Evolutionary conservation across 2,329 filamentous ascomycete species (phyloP).

Genomic region (Madurella fahalii): DNA sequence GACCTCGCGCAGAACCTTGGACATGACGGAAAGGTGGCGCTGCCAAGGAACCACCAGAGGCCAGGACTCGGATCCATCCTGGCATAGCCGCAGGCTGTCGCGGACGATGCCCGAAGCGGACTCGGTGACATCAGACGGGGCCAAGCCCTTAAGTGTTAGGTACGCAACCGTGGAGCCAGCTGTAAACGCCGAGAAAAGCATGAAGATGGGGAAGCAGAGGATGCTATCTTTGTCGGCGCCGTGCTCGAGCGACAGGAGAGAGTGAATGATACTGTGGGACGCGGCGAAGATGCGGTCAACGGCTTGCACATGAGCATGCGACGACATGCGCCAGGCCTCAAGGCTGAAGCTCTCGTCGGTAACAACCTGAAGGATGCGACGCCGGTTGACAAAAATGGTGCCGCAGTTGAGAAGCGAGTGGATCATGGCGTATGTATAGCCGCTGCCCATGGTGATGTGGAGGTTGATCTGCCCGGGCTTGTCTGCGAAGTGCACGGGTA

Average conservation of each 20-base stretch:
- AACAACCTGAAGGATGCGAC: conserved; percentile 55
- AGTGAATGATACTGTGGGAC: conserved; percentile 55
- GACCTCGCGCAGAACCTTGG: conserved; percentile 54
- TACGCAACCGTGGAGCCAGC: conserved; percentile 59
- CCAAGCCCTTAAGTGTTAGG: conserved; percentile 58
- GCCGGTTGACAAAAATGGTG: conserved; percentile 57
- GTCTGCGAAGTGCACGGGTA: conserved; percentile 58
- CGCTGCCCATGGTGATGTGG: conserved; percentile 62
- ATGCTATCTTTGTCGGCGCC: conserved; percentile 55
- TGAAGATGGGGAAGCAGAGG: conserved; percentile 60
- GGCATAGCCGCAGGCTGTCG: conserved; percentile 56
- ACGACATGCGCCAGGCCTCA: conserved; percentile 50
- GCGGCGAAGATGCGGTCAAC: conserved; percentile 56
- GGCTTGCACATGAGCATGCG: conserved; percentile 47
- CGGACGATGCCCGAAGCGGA: conserved; percentile 54
- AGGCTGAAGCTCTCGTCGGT: conserved; percentile 49
- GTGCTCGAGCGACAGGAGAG: conserved; percentile 52
- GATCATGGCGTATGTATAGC: conserved; percentile 59
- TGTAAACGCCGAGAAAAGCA: conserved; percentile 60
- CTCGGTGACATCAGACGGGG: conserved; percentile 53
- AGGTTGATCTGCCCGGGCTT: conserved; percentile 58
- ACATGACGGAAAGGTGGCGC: conserved; percentile 58
- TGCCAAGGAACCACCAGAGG: conserved; percentile 57
- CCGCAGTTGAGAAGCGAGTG: conserved; percentile 59
- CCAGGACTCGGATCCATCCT: conserved; percentile 57